Conservation (phyloP, 2,329 filamentous ascomycete species). For the Phialophora verrucosa region DNA sequence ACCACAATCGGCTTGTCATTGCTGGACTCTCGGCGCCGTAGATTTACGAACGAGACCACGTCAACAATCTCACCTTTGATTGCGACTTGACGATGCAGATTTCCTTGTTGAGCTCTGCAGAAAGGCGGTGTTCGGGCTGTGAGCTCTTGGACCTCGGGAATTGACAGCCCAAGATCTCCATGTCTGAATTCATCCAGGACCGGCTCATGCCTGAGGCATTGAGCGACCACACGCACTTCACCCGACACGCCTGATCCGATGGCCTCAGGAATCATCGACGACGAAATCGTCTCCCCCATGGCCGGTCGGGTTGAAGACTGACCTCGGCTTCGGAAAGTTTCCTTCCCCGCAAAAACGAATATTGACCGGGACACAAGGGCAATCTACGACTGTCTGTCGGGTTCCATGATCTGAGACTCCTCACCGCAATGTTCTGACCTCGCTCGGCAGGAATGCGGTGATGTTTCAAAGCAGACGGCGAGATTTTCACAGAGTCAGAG, state of each 20-base stretch:
- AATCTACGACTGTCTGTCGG: not conserved
- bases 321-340: not conserved
- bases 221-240: not conserved
- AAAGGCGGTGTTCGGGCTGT: not conserved
- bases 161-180: not conserved
- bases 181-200: too few species aligned
- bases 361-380: not conserved
- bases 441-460: not conserved
- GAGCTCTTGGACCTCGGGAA: not conserved
- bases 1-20: not conserved
- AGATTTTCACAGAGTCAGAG: not conserved
- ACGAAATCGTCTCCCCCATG: too few species aligned
- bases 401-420: not conserved
- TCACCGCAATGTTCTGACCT: not conserved
- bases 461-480: not conserved
- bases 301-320: not conserved
- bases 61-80: too few species aligned
- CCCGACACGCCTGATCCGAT: not conserved
- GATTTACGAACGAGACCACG: not conserved
- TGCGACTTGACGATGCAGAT: too few species aligned
- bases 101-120: not conserved
- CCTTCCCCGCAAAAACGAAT: constrained; percentile 1
- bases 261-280: not conserved
- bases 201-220: not conserved
- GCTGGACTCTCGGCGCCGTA: not conserved